phyloP scores from a whole-genome alignment of 495 filamentous ascomycete species.

The Lichina pygmaea region DNA sequence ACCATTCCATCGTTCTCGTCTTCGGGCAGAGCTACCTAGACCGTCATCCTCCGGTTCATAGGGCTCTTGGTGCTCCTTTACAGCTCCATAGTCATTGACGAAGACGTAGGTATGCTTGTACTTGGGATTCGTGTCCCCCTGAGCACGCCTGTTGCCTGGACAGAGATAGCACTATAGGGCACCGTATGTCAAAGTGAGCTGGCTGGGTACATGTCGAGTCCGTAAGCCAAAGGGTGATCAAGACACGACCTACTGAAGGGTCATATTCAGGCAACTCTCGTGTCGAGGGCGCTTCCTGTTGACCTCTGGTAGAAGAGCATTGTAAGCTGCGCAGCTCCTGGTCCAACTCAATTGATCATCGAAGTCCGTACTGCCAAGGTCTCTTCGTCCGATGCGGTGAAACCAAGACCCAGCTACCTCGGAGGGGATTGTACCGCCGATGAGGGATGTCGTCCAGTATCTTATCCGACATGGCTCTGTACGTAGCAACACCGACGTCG shows the following conservation, averaged over 20 bases:
- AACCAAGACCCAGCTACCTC: slow-evolving; percentile 72
- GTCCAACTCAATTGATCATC: background rate
- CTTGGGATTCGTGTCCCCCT: slow-evolving; percentile 65
- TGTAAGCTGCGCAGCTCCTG: no score
- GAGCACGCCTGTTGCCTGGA: slow-evolving; percentile 74
- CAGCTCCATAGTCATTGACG: slow-evolving; percentile 91
- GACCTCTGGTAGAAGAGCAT: slow-evolving; percentile 29
- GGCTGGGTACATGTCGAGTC: background rate
- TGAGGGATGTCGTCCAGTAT: slow-evolving; percentile 96
- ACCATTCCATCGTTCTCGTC: background rate
- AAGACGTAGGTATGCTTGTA: slow-evolving; percentile 81
- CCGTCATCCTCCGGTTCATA: slow-evolving; percentile 27
- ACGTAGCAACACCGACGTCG: no score
- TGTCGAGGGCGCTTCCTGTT: slow-evolving; percentile 62
- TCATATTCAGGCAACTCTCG: slow-evolving; percentile 59
- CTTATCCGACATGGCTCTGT: slow-evolving; percentile 23
- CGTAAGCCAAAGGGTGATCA: background rate
- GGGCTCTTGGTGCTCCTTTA: slow-evolving; percentile 69
- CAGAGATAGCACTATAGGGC: slow-evolving; percentile 62
- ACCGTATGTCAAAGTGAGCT: background rate
- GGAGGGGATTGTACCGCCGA: slow-evolving; percentile 74
- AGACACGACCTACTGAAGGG: slow-evolving; percentile 22
- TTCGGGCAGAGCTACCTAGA: slow-evolving; percentile 15
- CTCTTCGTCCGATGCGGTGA: slow-evolving; percentile 90
- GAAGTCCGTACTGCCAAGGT: slow-evolving; percentile 73